phyloP scores from a whole-genome alignment of 768 basidiomycete genomes.

The Cystobasidium ongulense region DNA sequence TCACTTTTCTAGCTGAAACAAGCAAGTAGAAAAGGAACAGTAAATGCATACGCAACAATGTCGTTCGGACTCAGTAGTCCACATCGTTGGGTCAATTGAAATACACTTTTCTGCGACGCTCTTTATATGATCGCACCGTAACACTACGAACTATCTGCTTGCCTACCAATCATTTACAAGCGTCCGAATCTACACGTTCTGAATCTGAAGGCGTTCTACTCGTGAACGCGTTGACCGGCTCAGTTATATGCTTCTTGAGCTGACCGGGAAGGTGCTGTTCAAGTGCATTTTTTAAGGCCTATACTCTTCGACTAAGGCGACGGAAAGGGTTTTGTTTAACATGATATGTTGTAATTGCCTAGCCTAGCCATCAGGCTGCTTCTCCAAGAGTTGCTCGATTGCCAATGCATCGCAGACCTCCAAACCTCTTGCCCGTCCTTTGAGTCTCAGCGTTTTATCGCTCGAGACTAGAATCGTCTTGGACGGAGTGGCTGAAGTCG shows the following conservation, averaged over 20 bases:
- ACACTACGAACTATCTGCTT: too few species aligned
- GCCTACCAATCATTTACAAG: too few species aligned
- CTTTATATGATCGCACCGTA: too few species aligned
- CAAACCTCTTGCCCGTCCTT: neutral
- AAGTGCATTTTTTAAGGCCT: too few species aligned
- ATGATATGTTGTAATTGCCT: neutral
- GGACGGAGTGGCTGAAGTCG: neutral
- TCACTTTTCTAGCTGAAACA: neutral
- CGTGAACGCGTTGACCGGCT: too few species aligned
- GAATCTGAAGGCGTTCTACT: too few species aligned
- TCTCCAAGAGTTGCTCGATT: neutral
- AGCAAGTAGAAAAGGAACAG: neutral
- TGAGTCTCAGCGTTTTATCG: constrained; percentile 5
- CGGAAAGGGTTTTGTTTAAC: neutral
- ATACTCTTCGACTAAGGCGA: neutral
- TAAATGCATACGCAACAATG: neutral
- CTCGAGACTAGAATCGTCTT: neutral
- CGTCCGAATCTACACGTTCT: too few species aligned
- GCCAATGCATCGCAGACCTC: neutral
- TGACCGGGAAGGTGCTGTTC: too few species aligned
- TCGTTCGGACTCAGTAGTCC: neutral
- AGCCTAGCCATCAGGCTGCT: neutral
- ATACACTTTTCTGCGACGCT: too few species aligned
- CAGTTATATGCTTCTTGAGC: too few species aligned
- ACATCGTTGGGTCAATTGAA: too few species aligned